Evolutionary conservation across 2,329 filamentous ascomycete species (phyloP), one percentile per base, ranked within the genome.

Genomic region (Verticillium dahliae): DNA sequence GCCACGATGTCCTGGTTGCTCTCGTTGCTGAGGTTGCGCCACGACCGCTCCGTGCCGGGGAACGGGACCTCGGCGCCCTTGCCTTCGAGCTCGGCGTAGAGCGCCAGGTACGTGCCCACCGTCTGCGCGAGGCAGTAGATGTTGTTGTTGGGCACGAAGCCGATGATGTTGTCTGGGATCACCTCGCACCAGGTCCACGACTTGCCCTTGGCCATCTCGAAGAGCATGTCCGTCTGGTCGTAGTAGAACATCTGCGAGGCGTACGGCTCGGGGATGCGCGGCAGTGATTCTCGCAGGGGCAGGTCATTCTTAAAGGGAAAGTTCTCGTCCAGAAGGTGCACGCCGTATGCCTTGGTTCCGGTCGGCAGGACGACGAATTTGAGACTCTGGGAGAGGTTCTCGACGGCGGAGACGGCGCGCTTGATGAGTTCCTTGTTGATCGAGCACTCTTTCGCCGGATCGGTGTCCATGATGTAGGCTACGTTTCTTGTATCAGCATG

Each of bases 241-340:
- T 80, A 80, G 68, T 80, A 80, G 69, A 80, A 80, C 63, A 80
- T 75, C 62, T 78, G 71, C 11, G 74, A 74, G 1, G 74, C 74
- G 58, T 73, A 74, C 0, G 76, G 76, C 60, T 75, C 72, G 1
- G 76, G 74, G 38, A 80, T 73, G n/a, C 75, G 73, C 0, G 74
- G 74, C 34, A 73, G 64, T 11, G 70, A 69, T 67, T 80, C 77
- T 35, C 70, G 70, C 54, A 78, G 65, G 0, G 78, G 77, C 14
- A 72, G 72, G 65, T 67, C 67, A 61, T 70, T 67, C 61, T 68
- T 70, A 61, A 69, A 69, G 41, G 67, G 69, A 61, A 69, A 69
- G 9, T 67, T 58, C 38, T 69, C 68, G 39, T 70, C 68, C 41
- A 72, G 60, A n/a, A 72, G 63, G 55, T 72, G 71, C 22, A 71